Evolutionary conservation across 2,329 filamentous ascomycete species (phyloP).

Genomic region (Hymenoscyphus fraxineus): DNA sequence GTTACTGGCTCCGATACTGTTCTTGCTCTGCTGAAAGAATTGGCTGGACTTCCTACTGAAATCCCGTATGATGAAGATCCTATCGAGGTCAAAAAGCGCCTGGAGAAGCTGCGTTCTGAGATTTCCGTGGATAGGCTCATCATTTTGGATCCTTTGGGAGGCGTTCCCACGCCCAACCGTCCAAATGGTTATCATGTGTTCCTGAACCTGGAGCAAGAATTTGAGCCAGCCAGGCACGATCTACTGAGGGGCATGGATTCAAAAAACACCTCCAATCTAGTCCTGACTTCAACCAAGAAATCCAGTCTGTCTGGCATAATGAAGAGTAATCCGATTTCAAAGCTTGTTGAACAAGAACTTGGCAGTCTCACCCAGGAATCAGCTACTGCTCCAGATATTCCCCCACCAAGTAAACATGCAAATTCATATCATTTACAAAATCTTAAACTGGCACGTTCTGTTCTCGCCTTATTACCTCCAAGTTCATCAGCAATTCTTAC

Average conservation of each 20-base stretch:
- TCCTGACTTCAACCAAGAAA: slow-evolving; percentile 3
- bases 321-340: slow-evolving; percentile 42
- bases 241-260: slow-evolving; percentile 38
- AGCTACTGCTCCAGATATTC: slow-evolving; percentile 5
- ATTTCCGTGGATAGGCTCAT: slow-evolving; percentile 80
- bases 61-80: slow-evolving; percentile 40
- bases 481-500: slow-evolving; percentile 87
- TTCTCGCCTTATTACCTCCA: slow-evolving; percentile 72
- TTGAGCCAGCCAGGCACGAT: slow-evolving; percentile 61
- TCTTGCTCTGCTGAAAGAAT: slow-evolving; percentile 71
- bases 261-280: neutral
- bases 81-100: slow-evolving; percentile 37
- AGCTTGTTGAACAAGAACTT: slow-evolving; percentile 37
- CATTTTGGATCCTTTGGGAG: slow-evolving; percentile 80
- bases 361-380: slow-evolving; percentile 4
- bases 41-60: slow-evolving; percentile 59
- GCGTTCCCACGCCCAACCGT: slow-evolving; percentile 65
- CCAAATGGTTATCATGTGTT: slow-evolving; percentile 72
- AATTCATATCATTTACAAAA: slow-evolving; percentile 61
- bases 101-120: slow-evolving; percentile 43
- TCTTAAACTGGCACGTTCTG: slow-evolving; percentile 65
- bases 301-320: slow-evolving; percentile 25
- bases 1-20: slow-evolving; percentile 62
- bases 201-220: slow-evolving; percentile 92
- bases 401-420: slow-evolving; percentile 12